These are phyloP conservation scores for Sordariomycetes sp. DNA, from an alignment of 2,329 filamentous ascomycete genomes.

Conservation along the genomic window DNA sequence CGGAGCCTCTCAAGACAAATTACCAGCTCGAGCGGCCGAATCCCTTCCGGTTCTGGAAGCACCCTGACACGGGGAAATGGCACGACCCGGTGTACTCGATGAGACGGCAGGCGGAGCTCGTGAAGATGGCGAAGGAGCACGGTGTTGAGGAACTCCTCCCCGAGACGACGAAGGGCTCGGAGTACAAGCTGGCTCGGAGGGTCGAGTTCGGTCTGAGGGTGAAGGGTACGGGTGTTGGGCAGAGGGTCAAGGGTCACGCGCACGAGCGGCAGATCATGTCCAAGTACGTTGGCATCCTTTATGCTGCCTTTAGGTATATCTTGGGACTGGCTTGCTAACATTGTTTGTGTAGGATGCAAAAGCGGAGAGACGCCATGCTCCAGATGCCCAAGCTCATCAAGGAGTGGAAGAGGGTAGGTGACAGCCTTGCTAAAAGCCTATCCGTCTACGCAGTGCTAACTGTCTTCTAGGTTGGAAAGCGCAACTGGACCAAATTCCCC, in stretches of 20 bases:
- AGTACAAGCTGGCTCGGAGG: slow-evolving; percentile 57
- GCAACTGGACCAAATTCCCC: slow-evolving; percentile 47
- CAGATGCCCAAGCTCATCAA: slow-evolving; percentile 88
- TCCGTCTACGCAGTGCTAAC: slow-evolving; percentile 18
- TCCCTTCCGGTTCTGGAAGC: slow-evolving; percentile 73
- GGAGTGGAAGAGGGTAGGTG: slow-evolving; percentile 80
- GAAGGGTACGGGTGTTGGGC: slow-evolving; percentile 85
- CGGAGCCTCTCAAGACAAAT: slow-evolving; percentile 26
- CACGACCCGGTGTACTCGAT: slow-evolving; percentile 74
- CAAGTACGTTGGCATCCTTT: slow-evolving; percentile 42
- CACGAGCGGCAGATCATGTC: slow-evolving; percentile 80
- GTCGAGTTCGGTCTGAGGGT: slow-evolving; percentile 74
- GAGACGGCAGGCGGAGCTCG: slow-evolving; percentile 79
- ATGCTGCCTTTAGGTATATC: neutral
- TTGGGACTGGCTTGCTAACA: neutral
- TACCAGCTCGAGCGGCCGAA: slow-evolving; percentile 54
- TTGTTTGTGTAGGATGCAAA: slow-evolving; percentile 54
- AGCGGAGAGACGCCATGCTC: slow-evolving; percentile 84
- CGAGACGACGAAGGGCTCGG: slow-evolving; percentile 63
- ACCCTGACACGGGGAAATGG: slow-evolving; percentile 72
- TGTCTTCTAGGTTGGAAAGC: slow-evolving; percentile 36
- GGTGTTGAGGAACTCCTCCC: slow-evolving; percentile 76
- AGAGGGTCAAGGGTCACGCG: slow-evolving; percentile 89
- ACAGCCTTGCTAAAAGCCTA: neutral
- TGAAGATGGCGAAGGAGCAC: slow-evolving; percentile 70